phyloP scores from a whole-genome alignment of 1,284 basidiomycete species.

The Papiliotrema fonsecae region DNA sequence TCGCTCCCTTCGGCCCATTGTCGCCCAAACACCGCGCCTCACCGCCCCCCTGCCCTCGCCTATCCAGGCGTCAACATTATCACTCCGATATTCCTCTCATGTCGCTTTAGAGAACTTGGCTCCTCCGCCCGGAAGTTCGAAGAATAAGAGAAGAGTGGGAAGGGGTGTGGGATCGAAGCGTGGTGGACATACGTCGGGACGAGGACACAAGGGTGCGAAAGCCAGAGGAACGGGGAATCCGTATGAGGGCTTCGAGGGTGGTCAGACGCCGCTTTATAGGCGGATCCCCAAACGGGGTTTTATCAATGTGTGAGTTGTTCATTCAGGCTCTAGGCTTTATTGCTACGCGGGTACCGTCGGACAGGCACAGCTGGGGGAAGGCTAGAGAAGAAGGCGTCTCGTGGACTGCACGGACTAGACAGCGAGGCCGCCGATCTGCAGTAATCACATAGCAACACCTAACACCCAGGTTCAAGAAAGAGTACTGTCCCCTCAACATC shows the following conservation, averaged over 20 bases:
- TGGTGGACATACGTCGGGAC: constrained; percentile 78
- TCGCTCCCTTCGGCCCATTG: too few species aligned
- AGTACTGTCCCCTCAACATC: constrained; percentile 78
- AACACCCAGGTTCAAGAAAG: constrained; percentile 69
- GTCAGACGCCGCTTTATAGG: constrained; percentile 90
- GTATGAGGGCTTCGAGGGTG: constrained; percentile 83
- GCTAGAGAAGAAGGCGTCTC: too few species aligned
- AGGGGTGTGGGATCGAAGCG: constrained; percentile 1
- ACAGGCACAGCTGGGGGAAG: too few species aligned
- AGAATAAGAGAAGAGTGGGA: not conserved
- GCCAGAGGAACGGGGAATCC: constrained; percentile 88
- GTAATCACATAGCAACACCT: too few species aligned
- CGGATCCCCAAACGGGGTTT: constrained; percentile 92
- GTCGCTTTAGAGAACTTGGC: not conserved
- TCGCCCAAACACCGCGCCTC: not conserved
- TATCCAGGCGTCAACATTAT: not conserved
- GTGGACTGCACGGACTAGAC: too few species aligned
- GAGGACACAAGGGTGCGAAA: constrained; percentile 95
- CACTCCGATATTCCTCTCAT: not conserved
- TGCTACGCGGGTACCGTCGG: constrained; percentile 1
- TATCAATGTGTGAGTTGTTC: constrained; percentile 69
- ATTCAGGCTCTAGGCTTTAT: not conserved
- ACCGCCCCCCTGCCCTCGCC: not conserved
- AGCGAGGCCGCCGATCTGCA: too few species aligned
- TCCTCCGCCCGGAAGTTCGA: not conserved